Base-by-base conservation (phyloP, 164 flowering plant genomes). In the Vitis labrusca region DNA sequence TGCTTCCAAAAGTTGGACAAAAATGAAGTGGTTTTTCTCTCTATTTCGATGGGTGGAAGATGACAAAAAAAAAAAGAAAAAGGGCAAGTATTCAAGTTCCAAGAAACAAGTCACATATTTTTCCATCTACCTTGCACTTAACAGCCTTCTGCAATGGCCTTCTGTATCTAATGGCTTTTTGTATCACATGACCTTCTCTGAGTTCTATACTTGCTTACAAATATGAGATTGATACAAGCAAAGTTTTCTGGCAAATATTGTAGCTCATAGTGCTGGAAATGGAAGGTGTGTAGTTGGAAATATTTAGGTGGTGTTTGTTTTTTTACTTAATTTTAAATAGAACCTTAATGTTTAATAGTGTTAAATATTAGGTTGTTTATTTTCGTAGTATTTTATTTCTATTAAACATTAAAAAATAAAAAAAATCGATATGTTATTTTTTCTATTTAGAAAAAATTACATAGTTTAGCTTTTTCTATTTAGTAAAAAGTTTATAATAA, bases 121-220 rank as follows among this genome's bases (percentile, higher is more conserved):
- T 23, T 23, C 27, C 27, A 23, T 23, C 27, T 27, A 23, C 58
- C 51, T 67, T 58, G 51, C 48, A 57, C 56, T 72, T 63, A 65
- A 51, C 63, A 14, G 16, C 29, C 29, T 59, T 62, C 30, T 12
- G 48, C 60, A 51, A 61, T 15, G 32, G 54, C 63, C 51, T 73
- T 61, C 30, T 56, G 3, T 51, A 7, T 32, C 63, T 12, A 23
- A 17, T 64, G 47, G 48, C 49, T 70, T 61, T 76, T 52, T 61
- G 66, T 65, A 63, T 60, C 53, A 52, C 17, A 55, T 63, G 50
- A 49, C 48, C 67, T 65, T 51, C 52, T 56, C 23, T 62, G 69
- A 52, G 61, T n/a, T 47, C 63, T 55, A 66, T 37, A 57, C 58
- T 65, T 62, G 50, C 77, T 76, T 77, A 80, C 67, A 80, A 67